Base-by-base conservation (phyloP, 2,329 filamentous ascomycete genomes). In the Bipolaris bicolor region DNA sequence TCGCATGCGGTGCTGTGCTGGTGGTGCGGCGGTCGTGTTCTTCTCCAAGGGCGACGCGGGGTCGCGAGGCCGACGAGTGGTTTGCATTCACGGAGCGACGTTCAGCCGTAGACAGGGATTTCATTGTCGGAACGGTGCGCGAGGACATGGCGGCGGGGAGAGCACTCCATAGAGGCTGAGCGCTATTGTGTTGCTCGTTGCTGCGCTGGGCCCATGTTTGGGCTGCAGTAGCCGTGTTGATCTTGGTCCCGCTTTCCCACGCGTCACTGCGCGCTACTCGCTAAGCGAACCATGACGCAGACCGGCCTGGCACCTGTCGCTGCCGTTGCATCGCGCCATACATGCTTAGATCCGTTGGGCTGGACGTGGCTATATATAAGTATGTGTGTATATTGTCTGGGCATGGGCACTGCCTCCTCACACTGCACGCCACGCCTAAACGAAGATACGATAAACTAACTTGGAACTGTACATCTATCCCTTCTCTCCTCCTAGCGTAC, bases 1-100 rank as follows among this genome's bases (percentile, higher is more conserved):
- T 67, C 26, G 58, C 52, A 57, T 76, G 70, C 46, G 73, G 60
- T 15, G 72, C 60, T 3, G 65, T 66, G 26, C 54, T 49, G 4
- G 68, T 58, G 45, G 53, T 61, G 48, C 66, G 69, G 6, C 65
- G 64, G 57, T 69, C 69, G 50, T 71, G 64, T 31, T 75, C 71
- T 57, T 76, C 72, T 50, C 65, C 68, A 36, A 73, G 73, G 44
- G 72, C 62, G 48, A 72, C 74, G 71, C 73, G 76, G 70, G 75
- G 73, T 66, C 74, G 72, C 52, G 74, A 61, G 29, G 68, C 66
- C 36, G 73, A 70, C 37, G 70, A 60, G 62, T 70, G 68, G 49
- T 67, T 68, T 47, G 72, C 67, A 62, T 70, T 66, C 53, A 72
- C 64, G 7, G 72, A 63, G 51, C 71, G 71, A 41, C 69, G 63